A percentile compares a stretch with the other conserved stretches of the same genome.
Evolutionary conservation across 495 filamentous ascomycete genomes (phyloP).

Genomic region (Penicillium taxi): DNA sequence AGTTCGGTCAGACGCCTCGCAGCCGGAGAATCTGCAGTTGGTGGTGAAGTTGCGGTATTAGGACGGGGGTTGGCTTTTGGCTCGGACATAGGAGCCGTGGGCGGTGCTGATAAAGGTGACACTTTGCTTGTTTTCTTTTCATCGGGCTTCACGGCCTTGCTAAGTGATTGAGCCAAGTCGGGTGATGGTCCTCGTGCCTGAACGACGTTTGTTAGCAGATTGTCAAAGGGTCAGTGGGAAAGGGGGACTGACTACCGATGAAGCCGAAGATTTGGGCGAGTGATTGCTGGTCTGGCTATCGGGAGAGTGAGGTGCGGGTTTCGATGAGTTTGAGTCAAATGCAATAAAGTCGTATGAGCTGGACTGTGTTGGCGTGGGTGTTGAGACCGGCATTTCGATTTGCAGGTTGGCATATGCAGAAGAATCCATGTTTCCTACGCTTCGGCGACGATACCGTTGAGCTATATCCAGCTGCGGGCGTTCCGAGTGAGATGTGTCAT

Average conservation of each 20-base stretch:
- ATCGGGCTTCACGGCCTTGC: conserved; percentile 18
- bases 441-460: conserved; percentile 73
- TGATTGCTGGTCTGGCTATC: conserved; percentile 51
- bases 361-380: conserved; percentile 19
- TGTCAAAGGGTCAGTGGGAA: neutral
- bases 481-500: conserved; percentile 43
- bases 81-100: conserved; percentile 12
- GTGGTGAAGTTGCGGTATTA: conserved; percentile 18
- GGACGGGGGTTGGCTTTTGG: conserved; percentile 24
- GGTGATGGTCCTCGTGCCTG: conserved; percentile 6
- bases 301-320: conserved; percentile 44
- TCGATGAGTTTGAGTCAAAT: conserved; percentile 28
- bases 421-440: conserved; percentile 73
- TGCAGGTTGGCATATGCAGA: conserved; percentile 33
- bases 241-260: conserved; percentile 43
- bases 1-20: conserved; percentile 73
- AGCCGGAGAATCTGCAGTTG: conserved; percentile 52
- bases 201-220: no score
- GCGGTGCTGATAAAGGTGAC: conserved; percentile 81
- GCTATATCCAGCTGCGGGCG: conserved; percentile 50
- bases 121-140: conserved; percentile 63
- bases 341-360: conserved; percentile 28
- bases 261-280: conserved; percentile 42
- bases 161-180: conserved; percentile 8
- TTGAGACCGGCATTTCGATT: conserved; percentile 23